Conservation (phyloP, 352 stramenopile genomes). For the Phytophthora parvispora region DNA sequence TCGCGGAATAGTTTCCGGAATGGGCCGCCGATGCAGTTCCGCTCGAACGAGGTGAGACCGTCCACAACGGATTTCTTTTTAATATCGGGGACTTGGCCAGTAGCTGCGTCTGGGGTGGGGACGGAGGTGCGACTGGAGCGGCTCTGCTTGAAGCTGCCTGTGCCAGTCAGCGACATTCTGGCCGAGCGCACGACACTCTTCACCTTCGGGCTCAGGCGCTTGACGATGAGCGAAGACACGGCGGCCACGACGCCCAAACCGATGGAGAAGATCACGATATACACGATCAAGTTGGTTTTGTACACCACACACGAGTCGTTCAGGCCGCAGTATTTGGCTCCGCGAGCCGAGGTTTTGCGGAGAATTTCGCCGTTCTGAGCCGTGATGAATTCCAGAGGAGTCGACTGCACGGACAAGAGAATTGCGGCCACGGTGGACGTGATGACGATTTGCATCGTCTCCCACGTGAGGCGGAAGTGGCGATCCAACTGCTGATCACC, state of each 20-base stretch:
- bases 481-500: slow-evolving; percentile 37
- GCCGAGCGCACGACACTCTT: slow-evolving; percentile 19
- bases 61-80: slow-evolving; percentile 17
- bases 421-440: slow-evolving; percentile 17
- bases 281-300: slow-evolving; percentile 34
- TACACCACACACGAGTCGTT: slow-evolving; percentile 44
- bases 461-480: slow-evolving; percentile 38
- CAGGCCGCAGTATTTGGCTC: slow-evolving; percentile 31
- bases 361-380: slow-evolving; percentile 34
- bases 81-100: not conserved
- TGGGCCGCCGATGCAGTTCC: slow-evolving; percentile 30
- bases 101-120: not conserved
- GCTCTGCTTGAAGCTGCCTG: not conserved
- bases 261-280: slow-evolving; percentile 24
- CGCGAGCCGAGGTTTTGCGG: slow-evolving; percentile 21
- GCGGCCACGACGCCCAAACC: slow-evolving; percentile 21
- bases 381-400: slow-evolving; percentile 29
- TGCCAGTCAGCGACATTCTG: slow-evolving; percentile 9
- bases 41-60: slow-evolving; percentile 27
- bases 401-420: slow-evolving; percentile 11
- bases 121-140: not conserved
- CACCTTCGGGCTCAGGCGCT: slow-evolving; percentile 23
- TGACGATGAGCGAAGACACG: slow-evolving; percentile 20
- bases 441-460: slow-evolving; percentile 39
- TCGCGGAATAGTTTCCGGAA: slow-evolving; percentile 32